A percentile compares a stretch with the other conserved stretches of the same genome.
Evolutionary conservation across 768 basidiomycete species (phyloP).

Genomic region (Coprinopsis cinerea): DNA sequence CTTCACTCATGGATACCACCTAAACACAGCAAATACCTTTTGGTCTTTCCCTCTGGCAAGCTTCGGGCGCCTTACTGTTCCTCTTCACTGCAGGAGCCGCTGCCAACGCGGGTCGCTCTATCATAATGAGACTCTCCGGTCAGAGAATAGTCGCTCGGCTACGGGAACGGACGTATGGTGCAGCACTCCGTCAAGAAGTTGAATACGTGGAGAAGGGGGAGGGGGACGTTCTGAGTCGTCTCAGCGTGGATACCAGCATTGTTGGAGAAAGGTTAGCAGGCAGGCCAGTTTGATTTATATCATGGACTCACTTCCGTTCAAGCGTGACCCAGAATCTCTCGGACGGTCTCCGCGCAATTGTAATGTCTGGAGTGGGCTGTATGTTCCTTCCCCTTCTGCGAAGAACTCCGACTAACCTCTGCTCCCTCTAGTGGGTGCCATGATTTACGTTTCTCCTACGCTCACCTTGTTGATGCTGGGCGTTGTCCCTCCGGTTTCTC

Average conservation of each 20-base stretch:
- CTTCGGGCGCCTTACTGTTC: slow-evolving; percentile 64
- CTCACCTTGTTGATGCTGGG: slow-evolving; percentile 90
- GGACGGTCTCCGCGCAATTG: slow-evolving; percentile 74
- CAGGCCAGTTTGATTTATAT: background rate
- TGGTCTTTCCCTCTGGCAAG: slow-evolving; percentile 73
- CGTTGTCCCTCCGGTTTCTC: slow-evolving; percentile 82
- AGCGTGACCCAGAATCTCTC: slow-evolving; percentile 78
- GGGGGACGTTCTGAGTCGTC: slow-evolving; percentile 87
- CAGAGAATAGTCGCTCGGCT: slow-evolving; percentile 89
- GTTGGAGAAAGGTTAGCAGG: slow-evolving; percentile 89
- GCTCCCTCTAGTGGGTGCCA: slow-evolving; percentile 66
- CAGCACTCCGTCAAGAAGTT: slow-evolving; percentile 85
- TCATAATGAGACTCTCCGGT: slow-evolving; percentile 83
- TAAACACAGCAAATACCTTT: slow-evolving; percentile 63
- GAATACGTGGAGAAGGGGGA: slow-evolving; percentile 91
- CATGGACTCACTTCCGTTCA: slow-evolving; percentile 2
- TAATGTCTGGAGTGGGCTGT: slow-evolving; percentile 91
- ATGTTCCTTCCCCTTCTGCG: slow-evolving; percentile 21
- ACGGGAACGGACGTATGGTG: slow-evolving; percentile 75
- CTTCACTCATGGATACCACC: slow-evolving; percentile 5
- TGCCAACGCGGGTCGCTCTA: slow-evolving; percentile 79
- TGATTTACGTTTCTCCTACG: slow-evolving; percentile 89
- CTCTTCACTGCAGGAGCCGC: slow-evolving; percentile 83
- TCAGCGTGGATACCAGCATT: slow-evolving; percentile 88
- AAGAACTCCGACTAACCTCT: background rate